These are phyloP conservation scores for Cupressus sempervirens DNA, from an alignment of 75 land plant species.

Conservation along the genomic window DNA sequence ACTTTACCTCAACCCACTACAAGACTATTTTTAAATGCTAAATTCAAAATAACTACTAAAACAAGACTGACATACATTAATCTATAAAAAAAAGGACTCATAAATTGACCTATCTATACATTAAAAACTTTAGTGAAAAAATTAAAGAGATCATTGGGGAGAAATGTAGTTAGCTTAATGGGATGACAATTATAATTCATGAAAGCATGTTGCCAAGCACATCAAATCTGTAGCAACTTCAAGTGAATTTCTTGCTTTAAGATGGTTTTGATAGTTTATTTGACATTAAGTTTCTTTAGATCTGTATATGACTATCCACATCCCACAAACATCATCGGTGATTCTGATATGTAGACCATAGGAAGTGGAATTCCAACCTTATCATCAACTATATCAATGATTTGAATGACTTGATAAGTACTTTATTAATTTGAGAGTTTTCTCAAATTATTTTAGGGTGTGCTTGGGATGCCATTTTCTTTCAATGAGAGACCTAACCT, in stretches of 20 bases:
- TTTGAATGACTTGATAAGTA: too few species aligned
- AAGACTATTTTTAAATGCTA: neutral
- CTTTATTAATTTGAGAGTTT: too few species aligned
- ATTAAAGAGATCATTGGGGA: slow-evolving; percentile 12
- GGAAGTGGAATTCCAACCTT: slow-evolving; percentile 99
- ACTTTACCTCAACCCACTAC: neutral
- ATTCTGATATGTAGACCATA: slow-evolving; percentile 96
- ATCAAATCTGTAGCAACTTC: neutral
- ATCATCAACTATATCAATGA: slow-evolving; percentile 95
- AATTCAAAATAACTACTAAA: neutral
- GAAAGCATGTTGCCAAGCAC: neutral
- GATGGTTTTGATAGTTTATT: slow-evolving; percentile 85
- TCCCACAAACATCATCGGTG: slow-evolving; percentile 97
- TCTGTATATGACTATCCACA: slow-evolving; percentile 98
- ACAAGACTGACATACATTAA: too few species aligned
- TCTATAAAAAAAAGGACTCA: too few species aligned
- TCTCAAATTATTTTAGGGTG: too few species aligned
- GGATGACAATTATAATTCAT: neutral
- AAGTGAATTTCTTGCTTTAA: slow-evolving; percentile 39
- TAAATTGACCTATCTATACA: neutral
- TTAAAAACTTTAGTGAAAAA: neutral
- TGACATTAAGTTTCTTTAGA: slow-evolving; percentile 95
- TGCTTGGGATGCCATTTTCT: too few species aligned
- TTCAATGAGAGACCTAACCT: too few species aligned
- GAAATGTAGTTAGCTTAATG: neutral